Conservation (phyloP, 1,284 basidiomycete species). For the Ganoderma resinaceum region DNA sequence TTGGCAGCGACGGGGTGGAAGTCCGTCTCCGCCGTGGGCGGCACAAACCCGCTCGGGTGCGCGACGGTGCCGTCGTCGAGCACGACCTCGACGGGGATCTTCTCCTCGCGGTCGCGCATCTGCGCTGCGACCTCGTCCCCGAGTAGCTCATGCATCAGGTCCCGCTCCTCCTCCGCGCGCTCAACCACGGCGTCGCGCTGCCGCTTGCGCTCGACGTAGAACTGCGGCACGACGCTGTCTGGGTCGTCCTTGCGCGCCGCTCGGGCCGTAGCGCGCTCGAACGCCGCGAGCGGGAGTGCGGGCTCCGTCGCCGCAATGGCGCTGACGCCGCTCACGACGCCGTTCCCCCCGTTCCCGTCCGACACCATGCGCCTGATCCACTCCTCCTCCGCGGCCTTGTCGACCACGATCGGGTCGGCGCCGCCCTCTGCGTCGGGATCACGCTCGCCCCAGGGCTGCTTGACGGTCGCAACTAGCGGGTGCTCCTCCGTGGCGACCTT, state of each 20-base stretch:
- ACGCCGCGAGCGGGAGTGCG: too few relatives aligned
- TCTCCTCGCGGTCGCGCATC: conserved; percentile 40
- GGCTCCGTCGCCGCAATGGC: background rate
- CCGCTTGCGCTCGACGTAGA: conserved; percentile 43
- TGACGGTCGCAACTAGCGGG: conserved; percentile 23
- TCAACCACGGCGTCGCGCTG: conserved; percentile 42
- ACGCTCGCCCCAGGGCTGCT: conserved; percentile 34
- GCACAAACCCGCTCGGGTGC: conserved; percentile 43
- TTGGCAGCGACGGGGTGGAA: conserved; percentile 41
- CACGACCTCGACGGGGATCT: conserved; percentile 44
- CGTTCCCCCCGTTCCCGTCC: conserved; percentile 14
- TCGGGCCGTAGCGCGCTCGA: too few relatives aligned
- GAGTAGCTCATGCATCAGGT: conserved; percentile 44
- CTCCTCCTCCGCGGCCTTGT: conserved; percentile 28
- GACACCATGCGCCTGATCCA: conserved; percentile 27
- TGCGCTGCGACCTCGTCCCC: conserved; percentile 43
- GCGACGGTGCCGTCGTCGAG: conserved; percentile 38
- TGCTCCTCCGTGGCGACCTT: conserved; percentile 22
- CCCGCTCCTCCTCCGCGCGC: conserved; percentile 42
- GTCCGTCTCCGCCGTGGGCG: conserved; percentile 41
- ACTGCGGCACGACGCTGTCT: conserved; percentile 41
- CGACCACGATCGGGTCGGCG: conserved; percentile 15
- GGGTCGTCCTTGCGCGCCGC: conserved; percentile 28
- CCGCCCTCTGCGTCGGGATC: conserved; percentile 28
- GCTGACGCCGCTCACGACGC: conserved; percentile 22